phyloP scores from a whole-genome alignment of 768 basidiomycete species.

The Pleurotus giganteus region DNA sequence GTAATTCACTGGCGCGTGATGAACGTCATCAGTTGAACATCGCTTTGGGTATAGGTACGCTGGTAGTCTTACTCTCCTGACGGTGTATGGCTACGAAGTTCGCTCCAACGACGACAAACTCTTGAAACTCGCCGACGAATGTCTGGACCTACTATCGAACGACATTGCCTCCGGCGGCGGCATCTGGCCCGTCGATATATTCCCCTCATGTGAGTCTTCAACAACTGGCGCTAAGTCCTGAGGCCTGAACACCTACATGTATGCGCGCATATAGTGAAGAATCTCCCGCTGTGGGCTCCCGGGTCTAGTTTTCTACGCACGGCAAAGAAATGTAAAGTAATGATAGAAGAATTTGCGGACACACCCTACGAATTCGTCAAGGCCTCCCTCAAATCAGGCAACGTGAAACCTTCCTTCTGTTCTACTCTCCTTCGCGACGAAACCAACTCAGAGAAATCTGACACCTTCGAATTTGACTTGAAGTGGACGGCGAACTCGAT shows the following conservation, averaged over 20 bases:
- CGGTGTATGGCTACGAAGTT: conserved; percentile 47
- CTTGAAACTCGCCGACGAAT: conserved; percentile 24
- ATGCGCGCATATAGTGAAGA: conserved; percentile 14
- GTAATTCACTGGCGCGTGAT: conserved; percentile 3
- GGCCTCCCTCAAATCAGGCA: conserved; percentile 30
- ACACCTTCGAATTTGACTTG: conserved; percentile 55
- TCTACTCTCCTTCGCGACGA: conserved; percentile 57
- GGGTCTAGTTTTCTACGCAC: conserved; percentile 42
- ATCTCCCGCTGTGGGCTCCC: conserved; percentile 25
- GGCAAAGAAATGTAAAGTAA: conserved; percentile 40
- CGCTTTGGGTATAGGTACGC: conserved; percentile 18
- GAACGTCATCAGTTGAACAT: too few species aligned
- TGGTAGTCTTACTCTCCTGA: conserved; percentile 38
- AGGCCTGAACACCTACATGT: background rate
- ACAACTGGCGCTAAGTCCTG: too few species aligned
- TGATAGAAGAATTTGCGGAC: conserved; percentile 15
- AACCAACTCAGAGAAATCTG: conserved; percentile 26
- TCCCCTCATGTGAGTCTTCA: conserved; percentile 18
- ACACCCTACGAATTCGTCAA: conserved; percentile 17
- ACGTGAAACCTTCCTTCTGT: conserved; percentile 38
- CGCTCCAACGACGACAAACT: conserved; percentile 25
- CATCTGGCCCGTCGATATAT: conserved; percentile 36
- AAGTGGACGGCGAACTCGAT: conserved; percentile 86
- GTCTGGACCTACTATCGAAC: conserved; percentile 23
- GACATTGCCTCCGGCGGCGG: conserved; percentile 24